Conservation (phyloP, 805 yeast genomes). For the Spathaspora hagerdaliae region DNA sequence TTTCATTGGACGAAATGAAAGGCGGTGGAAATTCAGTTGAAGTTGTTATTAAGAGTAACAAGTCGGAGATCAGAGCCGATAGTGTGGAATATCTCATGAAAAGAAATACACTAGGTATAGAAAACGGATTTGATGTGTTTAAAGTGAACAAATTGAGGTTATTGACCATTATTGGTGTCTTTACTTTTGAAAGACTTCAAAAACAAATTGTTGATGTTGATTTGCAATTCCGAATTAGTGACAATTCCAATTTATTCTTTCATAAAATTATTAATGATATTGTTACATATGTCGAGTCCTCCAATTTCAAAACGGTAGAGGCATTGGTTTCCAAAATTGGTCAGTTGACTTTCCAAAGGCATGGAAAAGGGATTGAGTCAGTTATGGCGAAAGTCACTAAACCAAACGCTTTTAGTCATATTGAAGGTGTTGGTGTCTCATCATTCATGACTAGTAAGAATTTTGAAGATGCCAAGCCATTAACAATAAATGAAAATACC, state of each 20-base stretch:
- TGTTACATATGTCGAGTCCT: constrained; percentile 60
- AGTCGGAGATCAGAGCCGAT: constrained; percentile 58
- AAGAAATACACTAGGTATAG: constrained; percentile 19
- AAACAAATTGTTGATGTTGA: constrained; percentile 75
- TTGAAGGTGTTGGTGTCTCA: constrained; percentile 88
- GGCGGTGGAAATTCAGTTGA: constrained; percentile 45
- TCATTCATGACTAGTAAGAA: constrained; percentile 47
- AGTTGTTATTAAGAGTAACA: constrained; percentile 41
- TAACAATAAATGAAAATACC: constrained; percentile 10
- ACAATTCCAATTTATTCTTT: constrained; percentile 33
- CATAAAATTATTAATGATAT: constrained; percentile 45
- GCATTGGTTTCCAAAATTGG: constrained; percentile 78
- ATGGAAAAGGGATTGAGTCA: constrained; percentile 26
- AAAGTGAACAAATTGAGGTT: constrained; percentile 51
- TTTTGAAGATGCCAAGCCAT: constrained; percentile 24
- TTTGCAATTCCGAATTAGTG: constrained; percentile 26
- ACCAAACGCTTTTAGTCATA: constrained; percentile 82
- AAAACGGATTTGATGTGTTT: constrained; percentile 6
- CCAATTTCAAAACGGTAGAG: constrained; percentile 89
- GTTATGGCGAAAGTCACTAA: constrained; percentile 67
- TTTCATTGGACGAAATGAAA: constrained; percentile 39
- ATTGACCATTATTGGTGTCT: constrained; percentile 86
- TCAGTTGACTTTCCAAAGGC: constrained; percentile 46
- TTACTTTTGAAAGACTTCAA: constrained; percentile 81
- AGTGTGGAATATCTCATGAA: constrained; percentile 39